Evolutionary conservation across 768 basidiomycete species (phyloP), one percentile per base, ranked within the genome.

Genomic region (Lactifluus hygrophoroides): DNA sequence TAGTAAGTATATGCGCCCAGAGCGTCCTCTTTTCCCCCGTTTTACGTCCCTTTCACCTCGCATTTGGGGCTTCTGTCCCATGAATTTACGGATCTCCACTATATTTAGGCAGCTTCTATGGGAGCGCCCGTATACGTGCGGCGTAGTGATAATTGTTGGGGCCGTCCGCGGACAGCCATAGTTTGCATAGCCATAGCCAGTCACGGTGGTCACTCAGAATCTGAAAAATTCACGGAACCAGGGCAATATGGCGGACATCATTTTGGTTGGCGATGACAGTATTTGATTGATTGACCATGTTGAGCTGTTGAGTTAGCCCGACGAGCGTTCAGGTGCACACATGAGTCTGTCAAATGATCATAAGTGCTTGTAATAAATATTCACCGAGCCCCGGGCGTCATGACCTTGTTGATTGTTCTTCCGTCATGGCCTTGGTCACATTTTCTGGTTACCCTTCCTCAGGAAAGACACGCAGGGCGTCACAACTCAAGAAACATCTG

Each of bases 371-470:
- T n/a, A n/a, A n/a, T n/a, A n/a, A n/a, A n/a, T n/a, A n/a, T n/a
- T n/a, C n/a, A n/a, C n/a, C n/a, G n/a, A n/a, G n/a, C n/a, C n/a
- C n/a, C n/a, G n/a, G n/a, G 32, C 35, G 35, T 35, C 5, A 11
- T 14, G 11, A 13, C 35, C 10, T 30, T 35, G 2, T 51, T 32
- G 5, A 32, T 32, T 10, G 5, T 32, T 32, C 43, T 19, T 38
- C 38, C 43, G 14, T 34, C 21, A 96, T 97, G 95, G 92, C 95
- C n/a, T 78, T 96, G 42, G 76, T 99, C 64, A 95, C 93, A 2
- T 75, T 98, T 40, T 80, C 88, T 28, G 95, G 95, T 16, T 94
- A 79, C 72, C 95, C 95, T 0, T 84, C 78, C 64, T 85, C 88
- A 42, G 94, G 95, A 56, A 99, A 99, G 73, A 80, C 89, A 1